Conservation (phyloP, 495 filamentous ascomycete species). For the Aspergillus diversus region DNA sequence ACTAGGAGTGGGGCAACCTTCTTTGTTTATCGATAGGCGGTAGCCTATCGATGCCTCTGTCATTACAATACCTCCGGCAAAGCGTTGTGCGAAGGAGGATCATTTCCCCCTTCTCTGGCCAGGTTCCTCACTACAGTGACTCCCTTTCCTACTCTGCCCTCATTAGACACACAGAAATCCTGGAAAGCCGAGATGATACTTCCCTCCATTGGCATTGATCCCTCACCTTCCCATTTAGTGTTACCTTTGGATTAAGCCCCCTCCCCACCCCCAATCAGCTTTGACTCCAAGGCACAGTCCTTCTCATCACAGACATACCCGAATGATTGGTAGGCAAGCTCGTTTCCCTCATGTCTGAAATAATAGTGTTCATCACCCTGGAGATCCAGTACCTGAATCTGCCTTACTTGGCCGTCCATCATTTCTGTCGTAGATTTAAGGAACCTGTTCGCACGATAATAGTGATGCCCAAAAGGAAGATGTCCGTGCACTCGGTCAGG, state of each 20-base stretch:
- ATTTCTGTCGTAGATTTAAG: background rate
- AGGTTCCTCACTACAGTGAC: too few relatives aligned
- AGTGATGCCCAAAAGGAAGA: conserved; percentile 31
- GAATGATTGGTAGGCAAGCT: conserved; percentile 18
- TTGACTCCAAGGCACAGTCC: conserved; percentile 12
- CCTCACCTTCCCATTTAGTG: too few relatives aligned
- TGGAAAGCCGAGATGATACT: background rate
- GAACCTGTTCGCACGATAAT: conserved; percentile 7
- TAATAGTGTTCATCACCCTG: background rate
- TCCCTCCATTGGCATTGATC: too few relatives aligned
- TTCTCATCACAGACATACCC: conserved; percentile 7
- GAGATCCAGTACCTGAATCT: conserved; percentile 8
- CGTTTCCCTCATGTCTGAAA: conserved; percentile 9
- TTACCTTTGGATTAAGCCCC: too few relatives aligned
- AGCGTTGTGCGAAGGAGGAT: background rate
- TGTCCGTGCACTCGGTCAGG: conserved; percentile 28
- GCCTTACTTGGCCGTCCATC: conserved; percentile 1
- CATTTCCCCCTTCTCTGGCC: background rate
- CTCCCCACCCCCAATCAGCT: conserved; percentile 7
- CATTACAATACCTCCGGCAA: conserved; percentile 14
- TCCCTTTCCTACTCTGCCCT: background rate
- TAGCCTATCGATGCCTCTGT: conserved; percentile 32
- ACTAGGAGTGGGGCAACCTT: conserved; percentile 13
- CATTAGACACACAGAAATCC: background rate
- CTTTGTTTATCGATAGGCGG: conserved; percentile 21